Evolutionary conservation across 345 rosid species (phyloP).

Genomic region (Physaria fendleri): DNA sequence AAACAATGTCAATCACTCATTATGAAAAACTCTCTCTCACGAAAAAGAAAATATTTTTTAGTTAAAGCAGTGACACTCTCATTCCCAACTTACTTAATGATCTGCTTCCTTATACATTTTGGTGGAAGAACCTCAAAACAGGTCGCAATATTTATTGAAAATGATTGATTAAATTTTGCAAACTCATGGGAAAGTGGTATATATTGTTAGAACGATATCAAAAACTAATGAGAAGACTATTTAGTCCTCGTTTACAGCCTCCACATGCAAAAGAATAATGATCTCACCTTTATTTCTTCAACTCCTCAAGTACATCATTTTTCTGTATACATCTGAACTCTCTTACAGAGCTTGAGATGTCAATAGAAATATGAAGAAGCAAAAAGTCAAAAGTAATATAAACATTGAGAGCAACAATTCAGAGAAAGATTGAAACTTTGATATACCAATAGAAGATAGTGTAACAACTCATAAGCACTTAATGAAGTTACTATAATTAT

Average conservation of each 20-base stretch:
- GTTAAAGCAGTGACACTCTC: too few species aligned
- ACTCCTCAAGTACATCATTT: slow-evolving; percentile 7
- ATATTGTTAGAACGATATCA: too few species aligned
- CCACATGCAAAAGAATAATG: slow-evolving; percentile 5
- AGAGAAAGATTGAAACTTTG: neutral
- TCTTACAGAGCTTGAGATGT: neutral
- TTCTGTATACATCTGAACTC: neutral
- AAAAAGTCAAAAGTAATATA: slow-evolving; percentile 15
- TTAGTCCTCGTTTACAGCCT: neutral
- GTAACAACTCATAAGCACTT: slow-evolving; percentile 18
- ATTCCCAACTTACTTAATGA: too few species aligned
- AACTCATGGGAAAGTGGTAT: too few species aligned
- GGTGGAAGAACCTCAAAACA: too few species aligned
- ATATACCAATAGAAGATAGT: neutral
- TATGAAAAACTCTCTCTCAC: too few species aligned
- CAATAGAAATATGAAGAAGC: slow-evolving; percentile 17
- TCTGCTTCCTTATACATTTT: too few species aligned
- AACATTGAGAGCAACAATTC: slow-evolving; percentile 21
- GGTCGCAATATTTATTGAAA: too few species aligned
- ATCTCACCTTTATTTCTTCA: neutral
- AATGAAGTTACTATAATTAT: neutral
- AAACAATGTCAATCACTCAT: too few species aligned
- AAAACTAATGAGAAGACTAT: too few species aligned
- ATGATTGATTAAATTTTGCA: too few species aligned
- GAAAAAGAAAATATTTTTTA: too few species aligned